Evolutionary conservation across 2,329 filamentous ascomycete genomes (phyloP).

Genomic region (Calonectria ilicicola): DNA sequence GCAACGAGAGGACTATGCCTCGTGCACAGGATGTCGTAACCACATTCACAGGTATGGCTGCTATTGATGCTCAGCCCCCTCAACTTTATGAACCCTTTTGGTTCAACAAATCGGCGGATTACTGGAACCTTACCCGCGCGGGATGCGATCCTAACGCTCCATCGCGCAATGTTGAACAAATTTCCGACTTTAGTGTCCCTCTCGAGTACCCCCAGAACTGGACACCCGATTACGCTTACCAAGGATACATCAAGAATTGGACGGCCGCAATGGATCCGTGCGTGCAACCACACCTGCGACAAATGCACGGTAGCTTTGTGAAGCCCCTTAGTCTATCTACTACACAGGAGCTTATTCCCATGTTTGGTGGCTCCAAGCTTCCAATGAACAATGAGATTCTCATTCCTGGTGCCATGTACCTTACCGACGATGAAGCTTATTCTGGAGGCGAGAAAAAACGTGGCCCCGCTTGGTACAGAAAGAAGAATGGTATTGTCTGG

Average conservation of each 20-base stretch:
- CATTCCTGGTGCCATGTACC: conserved; percentile 75
- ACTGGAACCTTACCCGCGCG: conserved; percentile 69
- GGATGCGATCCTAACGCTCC: conserved; percentile 69
- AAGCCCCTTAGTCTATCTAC: conserved; percentile 63
- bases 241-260: conserved; percentile 69
- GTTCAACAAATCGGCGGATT: conserved; percentile 59
- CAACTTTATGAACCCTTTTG: conserved; percentile 60
- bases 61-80: conserved; percentile 50
- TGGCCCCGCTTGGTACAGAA: conserved; percentile 69
- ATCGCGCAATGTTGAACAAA: conserved; percentile 51
- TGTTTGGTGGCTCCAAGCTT: conserved; percentile 73
- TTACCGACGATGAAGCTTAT: conserved; percentile 68
- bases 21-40: conserved; percentile 57
- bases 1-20: conserved; percentile 55
- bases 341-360: conserved; percentile 67
- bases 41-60: conserved; percentile 54
- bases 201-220: conserved; percentile 50
- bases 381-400: conserved; percentile 74
- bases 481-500: conserved; percentile 70
- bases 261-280: conserved; percentile 70
- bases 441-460: conserved; percentile 63
- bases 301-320: conserved; percentile 69
- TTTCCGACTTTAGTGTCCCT: conserved; percentile 45
- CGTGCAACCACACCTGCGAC: conserved; percentile 64
- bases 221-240: conserved; percentile 50